Conservation (phyloP, 106 monocot species). For the Dactylorhiza incarnata region DNA sequence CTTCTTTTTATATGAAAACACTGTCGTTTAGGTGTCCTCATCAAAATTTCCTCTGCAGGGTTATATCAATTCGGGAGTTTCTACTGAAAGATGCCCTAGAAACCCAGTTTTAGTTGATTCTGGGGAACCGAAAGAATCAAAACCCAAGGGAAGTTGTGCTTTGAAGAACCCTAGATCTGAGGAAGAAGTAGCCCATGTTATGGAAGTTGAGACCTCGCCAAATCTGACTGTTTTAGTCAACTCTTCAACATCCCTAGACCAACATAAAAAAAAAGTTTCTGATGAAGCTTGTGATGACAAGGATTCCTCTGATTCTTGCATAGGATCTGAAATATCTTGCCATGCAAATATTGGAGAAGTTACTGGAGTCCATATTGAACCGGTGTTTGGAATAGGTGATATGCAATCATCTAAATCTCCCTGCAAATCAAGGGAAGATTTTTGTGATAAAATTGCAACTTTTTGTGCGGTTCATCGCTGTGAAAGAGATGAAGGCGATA, state of each 20-base stretch:
- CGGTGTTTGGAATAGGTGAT: conserved; percentile 4
- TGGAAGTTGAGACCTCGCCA: conserved; percentile 12
- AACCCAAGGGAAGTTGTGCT: conserved; percentile 19
- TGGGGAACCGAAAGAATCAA: conserved; percentile 18
- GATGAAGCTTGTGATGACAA: conserved; percentile 8
- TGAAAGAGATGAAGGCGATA: conserved; percentile 5
- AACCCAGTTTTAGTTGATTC: not conserved
- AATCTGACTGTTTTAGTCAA: not conserved
- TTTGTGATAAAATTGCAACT: not conserved
- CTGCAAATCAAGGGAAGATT: not conserved
- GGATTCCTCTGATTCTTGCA: conserved; percentile 7
- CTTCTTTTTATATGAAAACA: not conserved
- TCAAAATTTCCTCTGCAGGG: conserved; percentile 48
- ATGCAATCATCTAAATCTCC: conserved; percentile 2
- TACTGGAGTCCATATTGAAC: not conserved
- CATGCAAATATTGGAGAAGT: conserved; percentile 10
- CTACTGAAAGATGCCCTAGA: conserved; percentile 23
- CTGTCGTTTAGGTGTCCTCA: not conserved
- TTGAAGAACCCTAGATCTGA: conserved; percentile 11
- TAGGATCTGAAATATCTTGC: not conserved
- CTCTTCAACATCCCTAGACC: not conserved
- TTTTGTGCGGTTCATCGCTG: not conserved
- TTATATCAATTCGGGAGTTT: conserved; percentile 88
- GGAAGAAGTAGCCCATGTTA: conserved; percentile 13
- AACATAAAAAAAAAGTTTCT: not conserved